A percentile compares a stretch with the other conserved stretches of the same genome.
These are phyloP conservation scores for Cyclocybe aegerita DNA, from an alignment of 768 basidiomycete genomes.

Conservation along the genomic window DNA sequence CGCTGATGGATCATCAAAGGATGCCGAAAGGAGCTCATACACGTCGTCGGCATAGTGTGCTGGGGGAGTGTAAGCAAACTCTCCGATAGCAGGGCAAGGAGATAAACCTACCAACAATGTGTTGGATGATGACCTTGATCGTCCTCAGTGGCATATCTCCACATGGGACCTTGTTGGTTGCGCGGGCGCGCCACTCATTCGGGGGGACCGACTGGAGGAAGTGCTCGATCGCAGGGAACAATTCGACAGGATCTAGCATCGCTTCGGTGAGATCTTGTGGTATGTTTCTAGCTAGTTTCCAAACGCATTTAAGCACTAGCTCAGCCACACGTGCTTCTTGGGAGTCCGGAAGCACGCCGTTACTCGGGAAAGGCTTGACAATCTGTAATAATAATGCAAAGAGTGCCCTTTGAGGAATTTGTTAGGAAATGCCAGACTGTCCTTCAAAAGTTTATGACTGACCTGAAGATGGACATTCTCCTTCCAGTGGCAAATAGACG, in stretches of 20 bases:
- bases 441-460: conserved; percentile 21
- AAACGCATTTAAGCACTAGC: conserved; percentile 92
- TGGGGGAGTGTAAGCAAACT: conserved; percentile 23
- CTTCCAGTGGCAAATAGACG: conserved; percentile 89
- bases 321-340: conserved; percentile 89
- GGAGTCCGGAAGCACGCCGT: conserved; percentile 69
- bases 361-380: conserved; percentile 79
- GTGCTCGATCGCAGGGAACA: conserved; percentile 91
- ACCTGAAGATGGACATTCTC: conserved; percentile 91
- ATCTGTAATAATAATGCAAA: conserved; percentile 83
- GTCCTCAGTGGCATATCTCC: conserved; percentile 98
- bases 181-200: conserved; percentile 93
- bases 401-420: conserved; percentile 51
- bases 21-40: conserved; percentile 85
- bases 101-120: conserved; percentile 80
- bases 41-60: conserved; percentile 87
- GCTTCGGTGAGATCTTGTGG: conserved; percentile 85
- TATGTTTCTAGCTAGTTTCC: conserved; percentile 95
- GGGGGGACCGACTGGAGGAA: conserved; percentile 93
- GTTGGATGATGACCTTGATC: conserved; percentile 97
- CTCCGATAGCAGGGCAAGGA: not conserved
- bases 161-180: conserved; percentile 88
- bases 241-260: conserved; percentile 79
- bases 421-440: not conserved
- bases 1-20: conserved; percentile 97